Evolutionary conservation across 441 rosid species (phyloP).

Genomic region (Kokia cookei): DNA sequence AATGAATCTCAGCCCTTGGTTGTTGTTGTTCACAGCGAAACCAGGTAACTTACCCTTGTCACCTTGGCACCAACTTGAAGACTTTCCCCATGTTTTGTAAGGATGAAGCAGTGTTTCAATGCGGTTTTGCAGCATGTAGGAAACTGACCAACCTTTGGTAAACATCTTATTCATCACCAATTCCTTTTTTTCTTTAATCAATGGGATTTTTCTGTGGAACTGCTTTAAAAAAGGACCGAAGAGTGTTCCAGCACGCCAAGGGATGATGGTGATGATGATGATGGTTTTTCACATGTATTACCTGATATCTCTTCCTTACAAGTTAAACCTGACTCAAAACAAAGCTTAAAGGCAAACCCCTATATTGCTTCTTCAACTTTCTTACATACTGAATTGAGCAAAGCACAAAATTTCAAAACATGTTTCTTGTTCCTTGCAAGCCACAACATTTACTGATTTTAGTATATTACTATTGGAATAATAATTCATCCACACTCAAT

Average conservation of each 20-base stretch:
- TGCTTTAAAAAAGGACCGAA: background rate
- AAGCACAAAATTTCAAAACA: background rate
- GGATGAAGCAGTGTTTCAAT: background rate
- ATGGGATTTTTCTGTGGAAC: background rate
- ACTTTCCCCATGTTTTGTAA: background rate
- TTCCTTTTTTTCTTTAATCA: background rate
- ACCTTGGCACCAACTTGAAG: background rate
- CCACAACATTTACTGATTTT: background rate
- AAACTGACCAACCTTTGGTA: background rate
- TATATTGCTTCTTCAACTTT: background rate
- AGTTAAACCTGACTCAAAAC: constrained; percentile 12
- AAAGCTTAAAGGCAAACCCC: background rate
- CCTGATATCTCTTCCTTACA: constrained; percentile 18
- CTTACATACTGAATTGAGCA: background rate
- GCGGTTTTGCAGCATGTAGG: constrained; percentile 11
- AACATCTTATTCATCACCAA: constrained; percentile 6
- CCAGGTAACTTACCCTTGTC: background rate
- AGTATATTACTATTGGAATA: too few relatives aligned
- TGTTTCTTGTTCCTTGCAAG: background rate
- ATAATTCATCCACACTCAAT: rapidly evolving
- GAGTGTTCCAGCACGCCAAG: constrained; percentile 20
- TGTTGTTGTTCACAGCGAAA: constrained; percentile 3
- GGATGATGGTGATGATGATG: background rate
- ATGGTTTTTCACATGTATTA: background rate
- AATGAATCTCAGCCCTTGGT: constrained; percentile 17